Conservation (phyloP, 2,329 filamentous ascomycete genomes). For the Colletotrichum chrysophilum region DNA sequence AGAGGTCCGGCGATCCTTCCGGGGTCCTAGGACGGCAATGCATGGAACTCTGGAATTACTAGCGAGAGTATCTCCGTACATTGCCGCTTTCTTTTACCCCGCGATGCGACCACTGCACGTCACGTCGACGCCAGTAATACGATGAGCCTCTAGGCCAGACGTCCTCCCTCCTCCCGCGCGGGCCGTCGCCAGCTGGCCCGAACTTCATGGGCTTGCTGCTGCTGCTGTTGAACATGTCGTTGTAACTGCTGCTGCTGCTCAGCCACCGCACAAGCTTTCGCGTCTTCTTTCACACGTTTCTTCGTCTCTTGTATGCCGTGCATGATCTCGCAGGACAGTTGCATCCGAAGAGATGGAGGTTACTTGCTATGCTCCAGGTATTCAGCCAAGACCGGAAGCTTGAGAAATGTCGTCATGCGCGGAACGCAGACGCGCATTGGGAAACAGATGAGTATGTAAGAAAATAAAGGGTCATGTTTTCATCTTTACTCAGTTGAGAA, state of each 20-base stretch:
- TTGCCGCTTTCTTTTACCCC: neutral
- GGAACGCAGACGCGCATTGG: neutral
- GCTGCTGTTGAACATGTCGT: neutral
- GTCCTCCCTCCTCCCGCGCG: neutral
- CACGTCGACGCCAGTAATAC: neutral
- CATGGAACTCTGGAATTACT: neutral
- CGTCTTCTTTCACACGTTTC: neutral
- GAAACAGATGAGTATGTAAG: neutral
- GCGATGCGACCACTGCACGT: neutral
- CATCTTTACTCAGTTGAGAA: neutral
- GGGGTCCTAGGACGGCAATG: neutral
- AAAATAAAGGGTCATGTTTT: neutral
- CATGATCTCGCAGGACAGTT: neutral
- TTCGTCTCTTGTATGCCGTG: neutral
- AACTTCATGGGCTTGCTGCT: neutral
- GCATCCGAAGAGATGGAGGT: neutral
- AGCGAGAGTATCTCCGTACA: neutral
- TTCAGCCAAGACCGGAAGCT: neutral
- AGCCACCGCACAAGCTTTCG: neutral
- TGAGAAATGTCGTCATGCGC: neutral
- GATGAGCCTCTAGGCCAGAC: neutral
- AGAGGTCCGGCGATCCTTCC: neutral
- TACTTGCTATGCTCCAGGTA: neutral
- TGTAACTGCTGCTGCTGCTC: neutral
- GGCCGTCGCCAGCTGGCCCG: neutral